These are phyloP conservation scores for Pythium coloratum DNA, from an alignment of 352 stramenopile species.

Conservation along the genomic window DNA sequence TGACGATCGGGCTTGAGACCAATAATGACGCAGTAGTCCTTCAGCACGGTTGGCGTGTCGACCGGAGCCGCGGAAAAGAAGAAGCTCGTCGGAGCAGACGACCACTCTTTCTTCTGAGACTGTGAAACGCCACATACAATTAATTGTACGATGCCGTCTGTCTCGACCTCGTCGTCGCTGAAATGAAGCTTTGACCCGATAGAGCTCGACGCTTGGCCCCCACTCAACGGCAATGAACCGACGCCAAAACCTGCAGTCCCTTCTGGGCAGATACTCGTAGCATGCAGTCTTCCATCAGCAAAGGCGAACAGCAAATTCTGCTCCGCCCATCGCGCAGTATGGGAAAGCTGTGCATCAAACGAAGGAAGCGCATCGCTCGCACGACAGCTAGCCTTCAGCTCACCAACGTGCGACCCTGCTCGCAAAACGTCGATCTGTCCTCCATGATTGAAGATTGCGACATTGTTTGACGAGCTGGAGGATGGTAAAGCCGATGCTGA, in stretches of 20 bases:
- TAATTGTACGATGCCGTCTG: constrained; percentile 18
- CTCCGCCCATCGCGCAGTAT: constrained; percentile 8
- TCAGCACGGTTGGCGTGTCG: constrained; percentile 16
- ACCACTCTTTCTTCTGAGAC: constrained; percentile 55
- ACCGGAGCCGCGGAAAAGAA: constrained; percentile 13
- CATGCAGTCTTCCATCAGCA: constrained; percentile 14
- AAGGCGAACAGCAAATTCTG: constrained; percentile 23
- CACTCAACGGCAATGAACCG: background rate
- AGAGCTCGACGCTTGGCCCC: background rate
- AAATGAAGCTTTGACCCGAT: constrained; percentile 19
- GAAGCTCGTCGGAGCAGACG: constrained; percentile 28
- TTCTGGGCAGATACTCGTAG: background rate
- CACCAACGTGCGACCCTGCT: constrained; percentile 8
- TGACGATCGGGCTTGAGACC: constrained; percentile 38
- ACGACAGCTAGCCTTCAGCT: constrained; percentile 6
- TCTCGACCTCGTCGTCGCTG: constrained; percentile 21
- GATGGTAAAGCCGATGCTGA: background rate
- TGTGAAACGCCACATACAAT: constrained; percentile 19
- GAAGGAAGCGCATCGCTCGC: constrained; percentile 1
- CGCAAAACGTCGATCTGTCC: constrained; percentile 19
- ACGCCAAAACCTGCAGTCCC: background rate
- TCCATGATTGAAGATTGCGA: constrained; percentile 4
- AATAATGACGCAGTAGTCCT: constrained; percentile 65
- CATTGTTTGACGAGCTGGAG: background rate
- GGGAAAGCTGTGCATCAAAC: background rate